phyloP scores from a whole-genome alignment of 805 yeast genomes.

The Diddensiella santjacobensis region DNA sequence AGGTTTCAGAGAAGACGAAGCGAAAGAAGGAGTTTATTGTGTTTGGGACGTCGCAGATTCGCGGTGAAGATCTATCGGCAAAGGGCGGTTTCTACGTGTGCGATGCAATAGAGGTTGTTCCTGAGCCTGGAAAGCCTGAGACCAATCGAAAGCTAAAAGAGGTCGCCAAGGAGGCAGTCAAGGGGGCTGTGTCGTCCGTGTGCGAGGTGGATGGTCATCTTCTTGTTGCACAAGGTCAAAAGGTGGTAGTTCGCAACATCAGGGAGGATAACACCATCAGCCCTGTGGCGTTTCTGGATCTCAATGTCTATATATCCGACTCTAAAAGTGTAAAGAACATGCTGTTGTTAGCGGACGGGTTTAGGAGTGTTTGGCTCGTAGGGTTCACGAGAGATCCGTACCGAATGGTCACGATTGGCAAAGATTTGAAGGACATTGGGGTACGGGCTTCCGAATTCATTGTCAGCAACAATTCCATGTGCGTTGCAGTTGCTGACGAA shows the following conservation, averaged over 20 bases:
- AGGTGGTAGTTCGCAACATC: constrained; percentile 69
- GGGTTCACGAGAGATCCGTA: constrained; percentile 97
- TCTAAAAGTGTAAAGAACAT: constrained; percentile 80
- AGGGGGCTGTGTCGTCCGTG: constrained; percentile 79
- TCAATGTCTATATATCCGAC: constrained; percentile 74
- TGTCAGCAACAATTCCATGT: constrained; percentile 64
- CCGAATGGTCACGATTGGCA: constrained; percentile 72
- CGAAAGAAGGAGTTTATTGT: constrained; percentile 63
- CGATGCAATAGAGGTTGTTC: constrained; percentile 78
- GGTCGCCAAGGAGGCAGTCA: constrained; percentile 64
- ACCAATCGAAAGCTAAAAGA: constrained; percentile 74
- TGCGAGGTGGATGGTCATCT: constrained; percentile 81
- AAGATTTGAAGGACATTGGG: constrained; percentile 61
- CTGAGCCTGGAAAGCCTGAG: constrained; percentile 85
- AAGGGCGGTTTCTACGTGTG: constrained; percentile 72
- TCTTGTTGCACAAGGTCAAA: constrained; percentile 82
- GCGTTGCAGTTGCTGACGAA: constrained; percentile 64
- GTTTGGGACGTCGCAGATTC: constrained; percentile 70
- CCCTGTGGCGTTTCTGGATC: constrained; percentile 91
- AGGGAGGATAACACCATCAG: constrained; percentile 82
- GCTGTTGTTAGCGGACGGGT: constrained; percentile 74
- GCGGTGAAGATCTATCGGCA: constrained; percentile 77
- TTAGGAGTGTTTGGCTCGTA: constrained; percentile 70
- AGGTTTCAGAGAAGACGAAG: constrained; percentile 34
- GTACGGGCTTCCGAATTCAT: constrained; percentile 74